A percentile compares a stretch with the other conserved stretches of the same genome.
These are phyloP conservation scores for Trichoderma asperellum DNA, from an alignment of 2,329 filamentous ascomycete genomes.

Conservation along the genomic window DNA sequence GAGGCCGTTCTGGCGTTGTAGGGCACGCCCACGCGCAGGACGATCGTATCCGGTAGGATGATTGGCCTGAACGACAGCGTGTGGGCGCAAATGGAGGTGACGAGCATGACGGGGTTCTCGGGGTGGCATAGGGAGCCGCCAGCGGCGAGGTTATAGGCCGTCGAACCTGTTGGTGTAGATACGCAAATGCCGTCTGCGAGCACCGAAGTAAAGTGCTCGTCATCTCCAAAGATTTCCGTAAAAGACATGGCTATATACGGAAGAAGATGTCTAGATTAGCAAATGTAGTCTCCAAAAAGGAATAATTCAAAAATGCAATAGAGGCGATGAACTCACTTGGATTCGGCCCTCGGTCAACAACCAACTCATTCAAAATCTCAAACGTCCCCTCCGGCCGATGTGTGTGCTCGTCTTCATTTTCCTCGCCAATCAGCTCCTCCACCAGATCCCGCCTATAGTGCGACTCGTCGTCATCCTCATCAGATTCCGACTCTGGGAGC, in stretches of 20 bases:
- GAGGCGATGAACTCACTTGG: constrained; percentile 64
- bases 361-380: constrained; percentile 96
- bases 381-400: constrained; percentile 83
- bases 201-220: constrained; percentile 92
- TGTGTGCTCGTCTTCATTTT: constrained; percentile 80
- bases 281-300: neutral
- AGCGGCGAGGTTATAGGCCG: constrained; percentile 92
- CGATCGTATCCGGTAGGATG: constrained; percentile 93
- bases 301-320: neutral
- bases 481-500: constrained; percentile 32
- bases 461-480: constrained; percentile 46
- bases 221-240: constrained; percentile 90
- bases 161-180: constrained; percentile 91
- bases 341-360: constrained; percentile 91
- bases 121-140: constrained; percentile 95
- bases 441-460: constrained; percentile 68
- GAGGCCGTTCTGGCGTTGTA: constrained; percentile 87
- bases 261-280: neutral
- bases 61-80: constrained; percentile 96
- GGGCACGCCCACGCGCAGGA: constrained; percentile 89
- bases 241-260: constrained; percentile 74
- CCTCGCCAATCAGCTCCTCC: constrained; percentile 87
- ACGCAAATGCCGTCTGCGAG: constrained; percentile 93
- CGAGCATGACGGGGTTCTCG: constrained; percentile 92
- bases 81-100: constrained; percentile 93